phyloP scores from a whole-genome alignment of 2,329 filamentous ascomycete species.

The Boeremia exigua region DNA sequence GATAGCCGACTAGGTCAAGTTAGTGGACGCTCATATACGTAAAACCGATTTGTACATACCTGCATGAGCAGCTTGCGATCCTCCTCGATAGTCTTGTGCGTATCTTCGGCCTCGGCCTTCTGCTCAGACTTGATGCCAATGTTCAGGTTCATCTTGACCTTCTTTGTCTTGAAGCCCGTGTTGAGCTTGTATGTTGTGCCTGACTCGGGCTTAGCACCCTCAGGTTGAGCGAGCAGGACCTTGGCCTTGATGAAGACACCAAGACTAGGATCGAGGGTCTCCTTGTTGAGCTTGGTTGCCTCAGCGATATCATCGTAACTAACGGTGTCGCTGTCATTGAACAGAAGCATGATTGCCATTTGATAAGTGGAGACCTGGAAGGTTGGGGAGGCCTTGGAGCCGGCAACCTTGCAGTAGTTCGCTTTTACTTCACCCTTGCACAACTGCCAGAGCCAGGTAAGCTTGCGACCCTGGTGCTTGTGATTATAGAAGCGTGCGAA shows the following conservation, averaged over 20 bases:
- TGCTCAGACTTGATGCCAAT: slow-evolving; percentile 93
- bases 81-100: slow-evolving; percentile 99
- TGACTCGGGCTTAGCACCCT: slow-evolving; percentile 75
- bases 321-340: slow-evolving; percentile 88
- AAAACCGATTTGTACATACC: slow-evolving; percentile 63
- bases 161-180: slow-evolving; percentile 97
- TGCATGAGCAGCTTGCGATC: slow-evolving; percentile 95
- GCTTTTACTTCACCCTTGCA: slow-evolving; percentile 97
- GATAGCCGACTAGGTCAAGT: slow-evolving; percentile 79
- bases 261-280: slow-evolving; percentile 85
- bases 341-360: slow-evolving; percentile 93
- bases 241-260: slow-evolving; percentile 91
- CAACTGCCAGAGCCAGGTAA: slow-evolving; percentile 97
- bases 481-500: slow-evolving; percentile 92
- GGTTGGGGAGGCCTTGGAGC: slow-evolving; percentile 83
- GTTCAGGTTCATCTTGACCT: slow-evolving; percentile 96
- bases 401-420: slow-evolving; percentile 77
- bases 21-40: slow-evolving; percentile 26
- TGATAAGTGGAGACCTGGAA: slow-evolving; percentile 98
- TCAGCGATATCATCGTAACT: slow-evolving; percentile 87
- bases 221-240: slow-evolving; percentile 75
- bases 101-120: slow-evolving; percentile 95
- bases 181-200: slow-evolving; percentile 86
- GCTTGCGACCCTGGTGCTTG: slow-evolving; percentile 94
- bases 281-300: slow-evolving; percentile 78